Evolutionary conservation across 2,329 filamentous ascomycete species (phyloP).

Genomic region (Exophiala mesophila): DNA sequence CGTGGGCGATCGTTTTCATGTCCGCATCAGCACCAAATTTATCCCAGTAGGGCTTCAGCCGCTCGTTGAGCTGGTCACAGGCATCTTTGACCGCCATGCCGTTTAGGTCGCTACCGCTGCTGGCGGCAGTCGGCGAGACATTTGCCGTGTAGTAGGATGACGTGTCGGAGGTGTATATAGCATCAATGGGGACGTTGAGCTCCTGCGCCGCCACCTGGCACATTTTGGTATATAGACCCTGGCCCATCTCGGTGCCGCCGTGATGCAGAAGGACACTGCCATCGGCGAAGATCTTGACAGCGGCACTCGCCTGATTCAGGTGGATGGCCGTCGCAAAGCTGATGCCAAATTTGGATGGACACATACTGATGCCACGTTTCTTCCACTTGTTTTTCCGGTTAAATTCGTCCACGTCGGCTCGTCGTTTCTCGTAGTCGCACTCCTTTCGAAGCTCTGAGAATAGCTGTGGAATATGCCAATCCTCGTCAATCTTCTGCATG

Average conservation of each 20-base stretch:
- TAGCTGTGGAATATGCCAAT: slow-evolving; percentile 96
- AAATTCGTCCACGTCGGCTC: slow-evolving; percentile 67
- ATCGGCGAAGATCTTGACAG: slow-evolving; percentile 97
- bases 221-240: slow-evolving; percentile 97
- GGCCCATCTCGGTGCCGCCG: slow-evolving; percentile 96
- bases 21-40: slow-evolving; percentile 71
- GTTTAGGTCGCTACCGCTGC: slow-evolving; percentile 89
- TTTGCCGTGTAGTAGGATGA: slow-evolving; percentile 95
- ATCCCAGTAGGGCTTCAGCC: slow-evolving; percentile 77
- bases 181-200: slow-evolving; percentile 69
- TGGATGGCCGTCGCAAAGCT: slow-evolving; percentile 86
- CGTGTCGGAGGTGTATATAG: slow-evolving; percentile 88
- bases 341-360: slow-evolving; percentile 97
- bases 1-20: slow-evolving; percentile 85
- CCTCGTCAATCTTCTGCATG: slow-evolving; percentile 71
- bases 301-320: slow-evolving; percentile 89
- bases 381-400: slow-evolving; percentile 89
- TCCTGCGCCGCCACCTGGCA: slow-evolving; percentile 90
- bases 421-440: slow-evolving; percentile 64
- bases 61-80: slow-evolving; percentile 81
- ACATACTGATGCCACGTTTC: slow-evolving; percentile 78
- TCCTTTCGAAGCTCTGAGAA: slow-evolving; percentile 82
- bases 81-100: slow-evolving; percentile 94
- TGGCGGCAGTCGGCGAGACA: slow-evolving; percentile 86
- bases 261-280: slow-evolving; percentile 89